These are phyloP conservation scores for Rhododendron griersonianum DNA, from an alignment of 148 eudicot genomes.

Conservation along the genomic window DNA sequence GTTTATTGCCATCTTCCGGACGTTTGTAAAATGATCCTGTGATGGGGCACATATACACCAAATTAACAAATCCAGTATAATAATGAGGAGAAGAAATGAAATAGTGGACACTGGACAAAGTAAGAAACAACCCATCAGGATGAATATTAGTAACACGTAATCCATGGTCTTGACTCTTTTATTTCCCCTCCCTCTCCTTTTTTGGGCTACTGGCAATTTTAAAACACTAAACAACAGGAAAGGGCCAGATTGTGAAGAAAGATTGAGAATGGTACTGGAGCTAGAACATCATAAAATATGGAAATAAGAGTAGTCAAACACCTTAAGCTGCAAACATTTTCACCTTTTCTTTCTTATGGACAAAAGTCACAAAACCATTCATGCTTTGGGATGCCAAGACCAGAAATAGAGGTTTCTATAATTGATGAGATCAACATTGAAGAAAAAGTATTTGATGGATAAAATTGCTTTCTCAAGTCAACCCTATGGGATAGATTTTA, in stretches of 20 bases:
- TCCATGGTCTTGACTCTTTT: not conserved
- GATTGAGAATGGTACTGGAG: not conserved
- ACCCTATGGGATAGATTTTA: not conserved
- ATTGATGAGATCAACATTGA: not conserved
- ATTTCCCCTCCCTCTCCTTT: not conserved
- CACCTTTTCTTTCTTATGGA: not conserved
- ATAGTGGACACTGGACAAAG: not conserved
- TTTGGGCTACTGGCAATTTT: not conserved
- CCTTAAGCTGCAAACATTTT: not conserved
- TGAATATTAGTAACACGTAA: not conserved
- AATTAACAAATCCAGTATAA: not conserved
- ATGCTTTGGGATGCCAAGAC: not conserved
- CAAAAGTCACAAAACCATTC: not conserved
- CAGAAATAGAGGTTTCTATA: not conserved
- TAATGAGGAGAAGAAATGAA: not conserved
- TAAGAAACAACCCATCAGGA: not conserved
- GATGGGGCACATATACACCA: not conserved
- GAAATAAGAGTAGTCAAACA: not conserved
- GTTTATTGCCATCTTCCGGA: slow-evolving; percentile 31
- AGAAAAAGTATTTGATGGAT: not conserved
- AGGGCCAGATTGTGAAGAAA: not conserved
- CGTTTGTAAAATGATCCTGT: slow-evolving; percentile 52
- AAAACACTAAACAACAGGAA: not conserved
- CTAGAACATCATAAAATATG: not conserved
- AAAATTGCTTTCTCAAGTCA: not conserved